A percentile compares a stretch with the other conserved stretches of the same genome.
These are phyloP conservation scores for Selaginella tamariscina DNA, from an alignment of 75 land plant genomes.

Conservation along the genomic window DNA sequence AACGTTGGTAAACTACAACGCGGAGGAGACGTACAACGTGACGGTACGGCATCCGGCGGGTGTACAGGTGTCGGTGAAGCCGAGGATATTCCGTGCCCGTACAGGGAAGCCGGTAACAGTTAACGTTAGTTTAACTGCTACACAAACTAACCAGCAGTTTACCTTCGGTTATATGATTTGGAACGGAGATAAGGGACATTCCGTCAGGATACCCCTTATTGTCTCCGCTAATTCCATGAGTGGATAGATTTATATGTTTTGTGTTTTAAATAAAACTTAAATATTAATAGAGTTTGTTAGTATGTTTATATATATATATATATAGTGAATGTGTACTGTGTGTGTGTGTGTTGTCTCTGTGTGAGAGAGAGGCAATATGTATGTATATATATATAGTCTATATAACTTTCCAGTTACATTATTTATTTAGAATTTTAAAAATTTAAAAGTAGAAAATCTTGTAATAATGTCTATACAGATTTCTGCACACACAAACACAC, in stretches of 20 bases:
- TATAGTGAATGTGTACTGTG: no score
- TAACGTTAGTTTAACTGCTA: conserved; percentile 28
- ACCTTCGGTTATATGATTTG: conserved; percentile 43
- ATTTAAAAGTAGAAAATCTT: no score
- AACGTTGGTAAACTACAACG: conserved; percentile 31
- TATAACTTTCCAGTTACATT: no score
- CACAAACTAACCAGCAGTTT: conserved; percentile 20
- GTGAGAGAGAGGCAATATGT: no score
- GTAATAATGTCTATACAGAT: no score
- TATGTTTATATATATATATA: no score
- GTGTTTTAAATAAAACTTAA: no score
- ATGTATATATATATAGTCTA: no score
- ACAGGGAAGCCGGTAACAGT: conserved; percentile 14
- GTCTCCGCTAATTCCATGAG: conserved; percentile 18
- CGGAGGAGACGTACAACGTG: conserved; percentile 30
- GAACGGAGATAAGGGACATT: conserved; percentile 35
- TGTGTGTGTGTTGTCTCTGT: no score
- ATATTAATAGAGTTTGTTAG: no score
- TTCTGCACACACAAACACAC: no score
- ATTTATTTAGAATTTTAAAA: no score
- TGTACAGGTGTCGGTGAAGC: conserved; percentile 34
- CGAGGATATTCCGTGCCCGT: conserved; percentile 23
- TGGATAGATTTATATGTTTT: neutral
- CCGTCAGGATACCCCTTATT: conserved; percentile 44
- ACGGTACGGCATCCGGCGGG: conserved; percentile 28